phyloP scores from a whole-genome alignment of 805 yeast species.

The Saccharomycopsis sp. region DNA sequence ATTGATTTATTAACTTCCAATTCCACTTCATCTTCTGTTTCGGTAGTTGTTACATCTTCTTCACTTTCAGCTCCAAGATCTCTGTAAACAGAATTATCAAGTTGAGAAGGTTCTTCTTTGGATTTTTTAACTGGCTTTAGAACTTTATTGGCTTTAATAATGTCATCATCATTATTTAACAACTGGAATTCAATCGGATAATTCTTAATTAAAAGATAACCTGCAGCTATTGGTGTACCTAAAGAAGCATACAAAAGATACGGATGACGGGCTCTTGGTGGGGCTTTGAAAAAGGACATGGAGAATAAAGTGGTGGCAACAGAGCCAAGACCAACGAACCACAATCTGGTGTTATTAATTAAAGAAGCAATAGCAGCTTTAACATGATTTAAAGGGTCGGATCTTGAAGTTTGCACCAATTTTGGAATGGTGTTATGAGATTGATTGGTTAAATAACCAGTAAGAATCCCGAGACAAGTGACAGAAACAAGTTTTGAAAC shows the following conservation, averaged over 20 bases:
- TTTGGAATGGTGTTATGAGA: slow-evolving; percentile 11
- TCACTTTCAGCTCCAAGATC: slow-evolving; percentile 28
- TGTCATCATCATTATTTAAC: slow-evolving; percentile 13
- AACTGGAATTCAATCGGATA: slow-evolving; percentile 23
- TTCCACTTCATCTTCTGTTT: slow-evolving; percentile 26
- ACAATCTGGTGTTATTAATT: slow-evolving; percentile 20
- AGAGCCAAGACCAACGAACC: slow-evolving; percentile 31
- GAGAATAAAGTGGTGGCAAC: slow-evolving; percentile 42
- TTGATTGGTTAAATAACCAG: slow-evolving; percentile 36
- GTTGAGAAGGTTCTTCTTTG: slow-evolving; percentile 29
- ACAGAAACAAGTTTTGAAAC: slow-evolving; percentile 54
- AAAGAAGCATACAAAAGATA: slow-evolving; percentile 57
- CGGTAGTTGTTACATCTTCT: slow-evolving; percentile 21
- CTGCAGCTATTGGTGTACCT: slow-evolving; percentile 37
- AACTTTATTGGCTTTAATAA: slow-evolving; percentile 8
- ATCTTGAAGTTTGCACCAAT: slow-evolving; percentile 5
- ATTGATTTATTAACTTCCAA: slow-evolving; percentile 34
- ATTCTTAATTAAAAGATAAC: slow-evolving; percentile 22
- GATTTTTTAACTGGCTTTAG: slow-evolving; percentile 20
- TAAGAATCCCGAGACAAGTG: slow-evolving; percentile 55
- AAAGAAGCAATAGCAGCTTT: slow-evolving; percentile 18
- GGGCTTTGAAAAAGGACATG: slow-evolving; percentile 46
- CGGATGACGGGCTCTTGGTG: slow-evolving; percentile 54
- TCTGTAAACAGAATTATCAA: slow-evolving; percentile 36
- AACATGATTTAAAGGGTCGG: slow-evolving; percentile 1